These are phyloP conservation scores for Pichia deserticola DNA, from an alignment of 805 yeast genomes.

Conservation along the genomic window DNA sequence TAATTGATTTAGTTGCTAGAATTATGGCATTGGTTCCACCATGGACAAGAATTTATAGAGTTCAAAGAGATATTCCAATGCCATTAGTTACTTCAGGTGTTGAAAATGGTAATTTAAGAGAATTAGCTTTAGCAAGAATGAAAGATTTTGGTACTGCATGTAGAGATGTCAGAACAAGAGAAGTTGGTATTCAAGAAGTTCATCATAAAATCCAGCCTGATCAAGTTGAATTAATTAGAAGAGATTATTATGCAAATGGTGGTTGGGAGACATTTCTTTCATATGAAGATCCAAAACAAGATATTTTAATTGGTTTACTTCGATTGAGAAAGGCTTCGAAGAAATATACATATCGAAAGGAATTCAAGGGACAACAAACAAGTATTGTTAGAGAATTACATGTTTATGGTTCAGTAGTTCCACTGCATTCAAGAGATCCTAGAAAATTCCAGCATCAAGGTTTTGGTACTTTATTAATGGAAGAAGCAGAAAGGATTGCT, in stretches of 20 bases:
- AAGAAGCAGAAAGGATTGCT: slow-evolving; percentile 95
- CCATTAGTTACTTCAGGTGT: slow-evolving; percentile 97
- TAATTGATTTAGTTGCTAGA: slow-evolving; percentile 91
- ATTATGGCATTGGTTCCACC: slow-evolving; percentile 96
- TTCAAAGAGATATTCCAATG: slow-evolving; percentile 98
- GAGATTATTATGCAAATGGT: slow-evolving; percentile 96
- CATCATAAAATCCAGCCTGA: slow-evolving; percentile 96
- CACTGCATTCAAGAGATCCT: slow-evolving; percentile 93
- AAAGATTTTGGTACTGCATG: slow-evolving; percentile 95
- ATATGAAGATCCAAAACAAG: slow-evolving; percentile 96
- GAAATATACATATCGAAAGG: slow-evolving; percentile 85
- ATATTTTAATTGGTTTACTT: slow-evolving; percentile 84
- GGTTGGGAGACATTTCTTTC: slow-evolving; percentile 98
- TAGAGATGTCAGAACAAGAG: slow-evolving; percentile 94
- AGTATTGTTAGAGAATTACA: slow-evolving; percentile 95
- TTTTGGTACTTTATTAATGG: slow-evolving; percentile 94
- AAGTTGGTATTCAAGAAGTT: slow-evolving; percentile 97
- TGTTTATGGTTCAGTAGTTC: slow-evolving; percentile 96
- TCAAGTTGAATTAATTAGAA: slow-evolving; percentile 88
- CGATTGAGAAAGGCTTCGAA: slow-evolving; percentile 84
- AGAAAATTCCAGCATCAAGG: slow-evolving; percentile 99
- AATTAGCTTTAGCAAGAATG: slow-evolving; percentile 94
- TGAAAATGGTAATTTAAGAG: slow-evolving; percentile 94
- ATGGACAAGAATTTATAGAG: slow-evolving; percentile 98
- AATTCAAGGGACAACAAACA: slow-evolving; percentile 74